These are phyloP conservation scores for Pseudogymnoascus sp. DNA, from an alignment of 2,329 filamentous ascomycete genomes.

Conservation along the genomic window DNA sequence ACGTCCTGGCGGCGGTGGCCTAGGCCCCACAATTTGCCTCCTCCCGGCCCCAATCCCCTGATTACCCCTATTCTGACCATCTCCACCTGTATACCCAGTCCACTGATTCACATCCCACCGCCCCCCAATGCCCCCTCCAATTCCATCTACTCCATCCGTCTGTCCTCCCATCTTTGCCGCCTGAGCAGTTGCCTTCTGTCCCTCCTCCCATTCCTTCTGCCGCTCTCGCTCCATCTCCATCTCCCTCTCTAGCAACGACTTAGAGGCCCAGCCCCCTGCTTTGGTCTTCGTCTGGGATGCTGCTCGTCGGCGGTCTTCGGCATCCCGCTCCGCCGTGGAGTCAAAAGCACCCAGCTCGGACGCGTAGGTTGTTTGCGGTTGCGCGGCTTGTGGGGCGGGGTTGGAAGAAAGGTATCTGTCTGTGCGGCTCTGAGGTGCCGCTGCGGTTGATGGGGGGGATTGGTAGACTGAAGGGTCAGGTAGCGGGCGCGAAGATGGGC, in stretches of 20 bases:
- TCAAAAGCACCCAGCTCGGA: slow-evolving; percentile 33
- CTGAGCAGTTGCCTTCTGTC: slow-evolving; percentile 57
- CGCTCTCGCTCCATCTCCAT: slow-evolving; percentile 54
- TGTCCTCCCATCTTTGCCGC: slow-evolving; percentile 43
- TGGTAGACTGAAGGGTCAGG: slow-evolving; percentile 23
- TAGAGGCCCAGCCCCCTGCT: slow-evolving; percentile 44
- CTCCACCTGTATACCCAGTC: slow-evolving; percentile 66
- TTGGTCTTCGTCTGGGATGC: slow-evolving; percentile 45
- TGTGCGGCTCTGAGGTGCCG: slow-evolving; percentile 34
- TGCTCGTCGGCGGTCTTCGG: slow-evolving; percentile 41
- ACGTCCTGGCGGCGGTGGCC: slow-evolving; percentile 49
- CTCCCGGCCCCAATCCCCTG: slow-evolving; percentile 62
- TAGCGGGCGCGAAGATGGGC: slow-evolving; percentile 31
- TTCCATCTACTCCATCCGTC: slow-evolving; percentile 48
- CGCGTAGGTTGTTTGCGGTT: slow-evolving; percentile 33
- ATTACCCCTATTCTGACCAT: slow-evolving; percentile 61
- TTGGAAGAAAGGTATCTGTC: slow-evolving; percentile 43
- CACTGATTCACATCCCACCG: slow-evolving; percentile 73
- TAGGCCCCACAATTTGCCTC: slow-evolving; percentile 72
- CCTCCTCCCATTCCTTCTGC: slow-evolving; percentile 63
- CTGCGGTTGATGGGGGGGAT: slow-evolving; percentile 14
- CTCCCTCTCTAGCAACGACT: slow-evolving; percentile 50
- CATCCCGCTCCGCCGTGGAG: slow-evolving; percentile 39
- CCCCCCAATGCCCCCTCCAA: slow-evolving; percentile 58
- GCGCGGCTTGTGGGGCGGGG: slow-evolving; percentile 33